Evolutionary conservation across 148 eudicot genomes (phyloP), one percentile per base, ranked within the genome.

Genomic region (Nyssa sinensis): DNA sequence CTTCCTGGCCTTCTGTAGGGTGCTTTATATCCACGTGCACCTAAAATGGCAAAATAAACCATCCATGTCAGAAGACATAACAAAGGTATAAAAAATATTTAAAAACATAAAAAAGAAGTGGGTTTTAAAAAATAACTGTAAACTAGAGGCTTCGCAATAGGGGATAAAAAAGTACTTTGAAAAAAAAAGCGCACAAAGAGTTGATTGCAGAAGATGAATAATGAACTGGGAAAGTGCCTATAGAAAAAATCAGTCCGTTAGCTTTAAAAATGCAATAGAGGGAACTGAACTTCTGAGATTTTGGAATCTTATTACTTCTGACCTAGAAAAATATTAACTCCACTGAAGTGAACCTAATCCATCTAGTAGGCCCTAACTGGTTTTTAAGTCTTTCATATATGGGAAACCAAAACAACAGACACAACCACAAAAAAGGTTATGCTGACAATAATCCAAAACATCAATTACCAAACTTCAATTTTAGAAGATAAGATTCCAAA

Each of bases 1-100:
- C 89, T 90, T 73, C 84, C 88, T 69, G 87, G 49, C 82, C 84
- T 83, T 86, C 79, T 92, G 23, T 82, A 86, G 55, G 88, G 86
- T 73, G 68, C 82, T 83, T 68, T 87, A 60, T 94, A 74, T 47
- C 81, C 80, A 67, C 66, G 77, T 60, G 92, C 72, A 76, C 96
- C 98, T 92, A 75, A 39, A 77, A 74, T 21, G 55, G 58, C 29
- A 61, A 34, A 62, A 70, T 58, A 10, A 10, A 35, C 23, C 17
- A 5, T n/a, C n/a, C n/a, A n/a, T n/a, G n/a, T n/a, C n/a, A 62
- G 28, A 51, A 62, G 29, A 28, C 33, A 72, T 63, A 44, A 51
- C 47, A 67, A 53, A 1, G 16, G 34, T 39, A 30, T n/a, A 8
- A 60, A 82, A 9, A 23, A n/a, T n/a, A n/a, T n/a, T n/a, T n/a